Conservation (phyloP, 2,329 filamentous ascomycete species). For the Huntiella bhutanensis region DNA sequence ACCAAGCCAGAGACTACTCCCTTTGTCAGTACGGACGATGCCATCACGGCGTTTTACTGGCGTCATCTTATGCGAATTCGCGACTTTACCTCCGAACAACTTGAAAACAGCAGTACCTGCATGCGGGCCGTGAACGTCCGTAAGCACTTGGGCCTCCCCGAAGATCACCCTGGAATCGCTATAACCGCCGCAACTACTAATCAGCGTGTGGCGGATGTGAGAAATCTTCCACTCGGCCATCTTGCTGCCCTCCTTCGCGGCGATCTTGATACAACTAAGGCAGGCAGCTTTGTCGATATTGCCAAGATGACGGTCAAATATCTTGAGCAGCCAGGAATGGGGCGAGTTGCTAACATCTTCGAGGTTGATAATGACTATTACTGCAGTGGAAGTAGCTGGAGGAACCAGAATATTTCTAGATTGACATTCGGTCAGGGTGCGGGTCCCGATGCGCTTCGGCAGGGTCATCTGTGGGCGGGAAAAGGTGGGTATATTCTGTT, state of each 20-base stretch:
- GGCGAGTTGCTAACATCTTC: background rate
- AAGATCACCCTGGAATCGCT: background rate
- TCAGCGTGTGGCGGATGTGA: too few relatives aligned
- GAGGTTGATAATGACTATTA: background rate
- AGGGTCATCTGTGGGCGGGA: background rate
- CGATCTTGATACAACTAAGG: background rate
- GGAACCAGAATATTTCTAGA: background rate
- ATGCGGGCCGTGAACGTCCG: background rate
- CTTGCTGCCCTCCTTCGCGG: background rate
- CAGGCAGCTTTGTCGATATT: background rate
- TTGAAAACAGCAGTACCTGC: too few relatives aligned
- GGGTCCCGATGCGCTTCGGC: background rate
- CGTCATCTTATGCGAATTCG: background rate
- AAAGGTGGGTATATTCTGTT: background rate
- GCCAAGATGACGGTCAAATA: background rate
- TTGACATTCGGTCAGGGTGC: background rate
- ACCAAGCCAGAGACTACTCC: background rate
- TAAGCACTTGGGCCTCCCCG: background rate
- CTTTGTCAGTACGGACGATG: constrained; percentile 3
- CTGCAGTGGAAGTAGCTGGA: background rate
- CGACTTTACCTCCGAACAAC: too few relatives aligned
- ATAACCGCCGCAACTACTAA: too few relatives aligned
- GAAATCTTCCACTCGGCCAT: background rate
- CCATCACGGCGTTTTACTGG: background rate
- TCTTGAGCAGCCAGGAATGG: background rate